phyloP scores from a whole-genome alignment of 305 asterid genomes.

The Fraxinus ornus region DNA sequence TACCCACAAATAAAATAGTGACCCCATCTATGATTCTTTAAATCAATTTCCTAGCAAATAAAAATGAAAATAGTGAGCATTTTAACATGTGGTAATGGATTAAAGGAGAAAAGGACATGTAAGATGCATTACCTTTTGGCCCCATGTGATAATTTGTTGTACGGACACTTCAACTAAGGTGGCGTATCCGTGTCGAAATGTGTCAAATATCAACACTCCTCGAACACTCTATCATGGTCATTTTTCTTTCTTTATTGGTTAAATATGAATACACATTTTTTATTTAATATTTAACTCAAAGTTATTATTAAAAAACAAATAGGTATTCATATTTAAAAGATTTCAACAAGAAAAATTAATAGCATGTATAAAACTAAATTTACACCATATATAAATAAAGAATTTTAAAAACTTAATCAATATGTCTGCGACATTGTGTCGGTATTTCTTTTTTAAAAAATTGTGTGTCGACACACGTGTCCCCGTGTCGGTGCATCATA shows the following conservation, averaged over 20 bases:
- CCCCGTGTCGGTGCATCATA: no score
- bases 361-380: background rate
- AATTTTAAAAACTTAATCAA: no score
- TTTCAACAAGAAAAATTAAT: no score
- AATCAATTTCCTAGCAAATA: slow-evolving; percentile 76
- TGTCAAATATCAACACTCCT: background rate
- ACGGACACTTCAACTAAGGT: background rate
- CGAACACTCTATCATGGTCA: background rate
- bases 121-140: background rate
- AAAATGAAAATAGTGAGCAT: background rate
- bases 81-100: background rate
- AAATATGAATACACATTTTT: background rate
- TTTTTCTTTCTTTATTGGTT: background rate
- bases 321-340: background rate
- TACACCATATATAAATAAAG: background rate
- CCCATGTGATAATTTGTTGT: background rate
- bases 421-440: background rate
- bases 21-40: slow-evolving; percentile 94
- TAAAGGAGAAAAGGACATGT: background rate
- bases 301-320: no score
- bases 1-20: slow-evolving; percentile 97
- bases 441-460: background rate
- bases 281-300: no score
- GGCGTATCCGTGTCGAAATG: background rate
- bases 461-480: no score